A percentile compares a stretch with the other conserved stretches of the same genome.
Evolutionary conservation across 306 rosid species (phyloP).

Genomic region (Comarum palustre): DNA sequence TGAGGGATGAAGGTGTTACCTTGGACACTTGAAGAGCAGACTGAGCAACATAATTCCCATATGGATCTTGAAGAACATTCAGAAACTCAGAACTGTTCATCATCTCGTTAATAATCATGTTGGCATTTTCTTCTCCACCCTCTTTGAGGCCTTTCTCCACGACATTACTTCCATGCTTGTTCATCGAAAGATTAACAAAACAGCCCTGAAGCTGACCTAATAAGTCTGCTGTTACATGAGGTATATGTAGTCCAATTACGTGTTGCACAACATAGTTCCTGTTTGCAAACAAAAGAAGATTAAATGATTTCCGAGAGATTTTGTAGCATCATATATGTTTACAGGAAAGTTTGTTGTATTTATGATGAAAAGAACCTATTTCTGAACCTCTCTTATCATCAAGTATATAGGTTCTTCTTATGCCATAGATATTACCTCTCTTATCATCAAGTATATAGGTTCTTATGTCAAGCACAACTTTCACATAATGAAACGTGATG

Average conservation of each 20-base stretch:
- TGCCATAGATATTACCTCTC: background rate
- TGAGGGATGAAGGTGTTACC: constrained; percentile 22
- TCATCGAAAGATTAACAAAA: constrained; percentile 28
- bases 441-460: background rate
- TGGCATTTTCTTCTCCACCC: background rate
- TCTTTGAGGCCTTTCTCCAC: constrained; percentile 29
- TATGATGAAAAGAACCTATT: background rate
- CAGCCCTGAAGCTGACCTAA: constrained; percentile 9
- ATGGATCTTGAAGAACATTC: constrained; percentile 27
- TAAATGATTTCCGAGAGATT: background rate
- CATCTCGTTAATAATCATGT: constrained; percentile 24
- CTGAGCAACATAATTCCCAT: constrained; percentile 49
- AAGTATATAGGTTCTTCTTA: background rate
- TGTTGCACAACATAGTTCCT: constrained; percentile 52
- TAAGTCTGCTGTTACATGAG: background rate
- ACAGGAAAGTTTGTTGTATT: background rate
- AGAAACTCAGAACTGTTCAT: constrained; percentile 20
- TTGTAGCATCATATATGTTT: background rate
- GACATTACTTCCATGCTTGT: constrained; percentile 48
- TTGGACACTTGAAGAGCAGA: constrained; percentile 23
- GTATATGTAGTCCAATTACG: constrained; percentile 1
- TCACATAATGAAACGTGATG: background rate
- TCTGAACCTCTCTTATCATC: background rate
- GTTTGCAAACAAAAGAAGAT: background rate
- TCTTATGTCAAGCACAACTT: background rate